Base-by-base conservation (phyloP, 2,329 filamentous ascomycete genomes). In the Zalaria obscura region DNA sequence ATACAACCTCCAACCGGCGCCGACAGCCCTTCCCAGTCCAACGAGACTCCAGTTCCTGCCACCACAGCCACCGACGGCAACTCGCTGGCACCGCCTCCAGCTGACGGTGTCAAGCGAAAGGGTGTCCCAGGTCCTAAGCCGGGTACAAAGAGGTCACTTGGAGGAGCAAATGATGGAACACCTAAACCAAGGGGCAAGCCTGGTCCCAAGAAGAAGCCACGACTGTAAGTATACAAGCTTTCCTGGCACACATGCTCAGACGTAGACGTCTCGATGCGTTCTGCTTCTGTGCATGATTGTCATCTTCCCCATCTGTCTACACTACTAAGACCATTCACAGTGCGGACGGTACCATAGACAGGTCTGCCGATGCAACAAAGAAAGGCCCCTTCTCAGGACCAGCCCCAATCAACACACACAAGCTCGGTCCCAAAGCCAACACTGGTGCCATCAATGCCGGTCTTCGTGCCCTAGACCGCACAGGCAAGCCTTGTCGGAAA, bases 401-500 rank as follows among this genome's bases (percentile, higher is more conserved):
- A n/a, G 56, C 60, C 25, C 54, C 55, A 36, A 65, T 45, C 26
- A 40, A 44, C 18, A 42, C 42, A 33, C 84, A 89, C 64, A 93
- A 93, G 61, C 80, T 96, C 26, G 89, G 89, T 3, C 91, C 91
- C 51, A 96, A 95, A 63, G 89, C 89, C 40, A 96, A 95, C 60
- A 84, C 89, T 55, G 91, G 91, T 48, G 89, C 89, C 45, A 98
- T 98, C 71, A 98, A 98, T 58, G 91, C 91, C 41, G 85, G 86
- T 40, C 79, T 98, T 39, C 85, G 91, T 42, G 89, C 91, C 8
- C 82, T 98, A 49, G 91, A 98, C 62, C 80, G 89, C 46, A 83
- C 83, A 5, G 89, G 89, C 50, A 83, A 89, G 55, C 88, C 91
- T 6, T 95, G 88, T 62, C 83, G 89, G 49, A 88, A 80, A 60